Base-by-base conservation (phyloP, 345 rosid species). In the Melastoma malabathricum region DNA sequence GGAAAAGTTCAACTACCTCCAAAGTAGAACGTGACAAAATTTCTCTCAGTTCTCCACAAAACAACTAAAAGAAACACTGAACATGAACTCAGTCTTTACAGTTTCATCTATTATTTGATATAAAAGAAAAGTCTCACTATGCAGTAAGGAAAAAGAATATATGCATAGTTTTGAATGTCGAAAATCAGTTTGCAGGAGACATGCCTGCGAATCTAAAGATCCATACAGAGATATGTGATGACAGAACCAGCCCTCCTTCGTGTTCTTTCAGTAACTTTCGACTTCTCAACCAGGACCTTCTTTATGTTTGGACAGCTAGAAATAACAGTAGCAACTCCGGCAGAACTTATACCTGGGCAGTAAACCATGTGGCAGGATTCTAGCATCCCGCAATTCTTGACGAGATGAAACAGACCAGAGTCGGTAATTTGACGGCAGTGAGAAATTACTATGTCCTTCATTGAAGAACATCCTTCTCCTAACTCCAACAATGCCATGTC, bases 341-440 rank as follows among this genome's bases (percentile, higher is more conserved):
- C 65, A 0, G 93, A 65, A 45, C 88, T 86, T 57, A 86, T 76
- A 15, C 76, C 65, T 0, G 82, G 88, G 61, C 95, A 86, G 34
- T 89, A 89, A 29, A 83, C 94, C 80, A 83, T 65, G 69, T 89
- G 90, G 70, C 94, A 83, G 16, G 81, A 74, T 72, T 89, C 86
- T 0, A 89, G 80, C 70, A 67, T 41, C 34, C 55, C 64, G 61
- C 95, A 89, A 34, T 65, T 79, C 18, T 64, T 69, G 5, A 78
- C 90, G 2, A 89, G 88, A 71, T 76, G 90, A 46, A 81, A 62
- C 57, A 89, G 64, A 60, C 97, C 95, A 2, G 73, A 72, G 54
- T 89, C 88, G 0, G 84, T 81, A 51, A 89, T 68, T 51, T 69
- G 59, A 55, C 78, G 82, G 72, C 97, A 86, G 61, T 89, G 97